Base-by-base conservation (phyloP, 129 eudicot genomes). In the Flaveria robusta region DNA sequence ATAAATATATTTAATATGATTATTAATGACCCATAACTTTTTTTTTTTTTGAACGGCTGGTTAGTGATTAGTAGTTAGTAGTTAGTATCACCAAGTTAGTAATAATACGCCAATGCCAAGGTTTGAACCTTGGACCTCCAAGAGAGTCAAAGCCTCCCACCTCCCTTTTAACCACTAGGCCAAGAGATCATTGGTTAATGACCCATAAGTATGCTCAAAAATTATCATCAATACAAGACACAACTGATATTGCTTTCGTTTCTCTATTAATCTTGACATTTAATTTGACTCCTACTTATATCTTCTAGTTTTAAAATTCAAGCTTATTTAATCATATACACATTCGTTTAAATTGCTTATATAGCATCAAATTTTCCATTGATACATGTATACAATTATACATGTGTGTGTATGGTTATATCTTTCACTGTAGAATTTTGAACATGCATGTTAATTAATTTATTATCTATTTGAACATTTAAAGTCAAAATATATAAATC, bases 191-290 rank as follows among this genome's bases (percentile, higher is more conserved):
- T n/a, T n/a, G n/a, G n/a, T 70, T 63, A 23, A 77, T 68, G 68
- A 56, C 10, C 41, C 45, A 37, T 77, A 55, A 63, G 5, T 79
- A 62, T 23, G 2, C 26, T 46, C 55, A 65, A 50, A 72, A 50
- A 29, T 72, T 39, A 39, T 55, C 20, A 72, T 52, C 20, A 52
- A 65, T 65, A 52, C 46, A 65, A 65, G 78, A 72, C 73, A 72
- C 67, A 79, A 39, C 42, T 64, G 50, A 23, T 22, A 64, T 54
- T 66, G 15, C 72, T 79, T 79, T 66, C 54, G 62, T 59, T 74
- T 55, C 45, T 27, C 14, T 42, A 18, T 67, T 67, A 54, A 59
- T 29, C 65, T 41, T 71, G 24, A 42, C 56, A 4, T 50, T 66
- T 0, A 26, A 15, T 45, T 63, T 22, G 3, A 37, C 3, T 12